phyloP scores from a whole-genome alignment of 1,284 basidiomycete genomes.

The Ustilago hordei region DNA sequence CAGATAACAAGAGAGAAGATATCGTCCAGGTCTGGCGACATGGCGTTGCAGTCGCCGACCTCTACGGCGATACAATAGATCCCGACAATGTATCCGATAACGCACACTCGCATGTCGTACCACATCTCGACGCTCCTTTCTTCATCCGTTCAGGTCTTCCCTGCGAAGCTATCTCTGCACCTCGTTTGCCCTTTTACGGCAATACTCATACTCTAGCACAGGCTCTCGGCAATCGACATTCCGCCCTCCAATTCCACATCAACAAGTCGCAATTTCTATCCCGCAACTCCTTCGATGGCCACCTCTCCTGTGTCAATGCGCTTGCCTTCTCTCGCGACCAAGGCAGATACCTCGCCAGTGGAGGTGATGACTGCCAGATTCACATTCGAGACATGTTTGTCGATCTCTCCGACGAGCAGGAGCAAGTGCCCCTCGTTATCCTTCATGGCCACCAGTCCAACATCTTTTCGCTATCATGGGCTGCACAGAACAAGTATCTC shows the following conservation, averaged over 20 bases:
- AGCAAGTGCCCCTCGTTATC: slow-evolving; percentile 19
- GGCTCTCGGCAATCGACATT: slow-evolving; percentile 9
- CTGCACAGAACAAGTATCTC: slow-evolving; percentile 38
- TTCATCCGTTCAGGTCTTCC: slow-evolving; percentile 4
- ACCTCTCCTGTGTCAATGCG: slow-evolving; percentile 41
- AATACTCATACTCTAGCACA: slow-evolving; percentile 7
- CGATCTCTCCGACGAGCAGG: slow-evolving; percentile 1
- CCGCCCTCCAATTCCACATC: background rate
- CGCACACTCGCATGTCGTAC: background rate
- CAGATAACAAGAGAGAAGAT: background rate
- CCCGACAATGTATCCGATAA: background rate
- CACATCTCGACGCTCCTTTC: background rate
- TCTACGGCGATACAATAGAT: slow-evolving; percentile 12
- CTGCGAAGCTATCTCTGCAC: background rate
- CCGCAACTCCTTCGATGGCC: slow-evolving; percentile 2
- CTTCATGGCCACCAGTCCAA: slow-evolving; percentile 43
- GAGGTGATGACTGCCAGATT: slow-evolving; percentile 37
- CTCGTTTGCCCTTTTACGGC: slow-evolving; percentile 11
- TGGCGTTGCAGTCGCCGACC: slow-evolving; percentile 11
- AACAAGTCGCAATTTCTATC: slow-evolving; percentile 11
- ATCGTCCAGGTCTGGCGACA: slow-evolving; percentile 14
- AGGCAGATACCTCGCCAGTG: slow-evolving; percentile 41
- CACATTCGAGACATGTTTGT: slow-evolving; percentile 38
- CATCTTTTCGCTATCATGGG: slow-evolving; percentile 50
- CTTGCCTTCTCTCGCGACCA: slow-evolving; percentile 38